phyloP scores from a whole-genome alignment of 1,139 yeast species.

The Saccharomyces hybrid region DNA sequence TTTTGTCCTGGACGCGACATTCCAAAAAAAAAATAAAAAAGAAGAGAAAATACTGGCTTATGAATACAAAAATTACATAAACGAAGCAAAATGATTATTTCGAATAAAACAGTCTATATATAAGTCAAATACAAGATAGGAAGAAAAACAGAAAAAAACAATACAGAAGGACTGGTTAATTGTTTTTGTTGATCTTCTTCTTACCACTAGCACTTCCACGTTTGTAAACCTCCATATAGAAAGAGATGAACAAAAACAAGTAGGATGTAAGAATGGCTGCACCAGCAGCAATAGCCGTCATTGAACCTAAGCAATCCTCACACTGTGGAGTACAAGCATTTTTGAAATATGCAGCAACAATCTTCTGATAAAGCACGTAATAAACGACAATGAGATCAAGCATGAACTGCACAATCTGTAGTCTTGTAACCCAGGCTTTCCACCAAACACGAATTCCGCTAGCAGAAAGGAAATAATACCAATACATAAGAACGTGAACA shows the following conservation, averaged over 20 bases:
- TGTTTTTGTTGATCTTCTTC: constrained; percentile 26
- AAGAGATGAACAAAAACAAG: constrained; percentile 63
- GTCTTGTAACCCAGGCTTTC: constrained; percentile 85
- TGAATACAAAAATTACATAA: not conserved
- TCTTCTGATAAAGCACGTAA: constrained; percentile 62
- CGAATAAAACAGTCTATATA: not conserved
- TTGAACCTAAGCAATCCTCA: constrained; percentile 70
- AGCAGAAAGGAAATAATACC: constrained; percentile 76
- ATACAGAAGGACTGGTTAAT: not conserved
- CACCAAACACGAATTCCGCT: constrained; percentile 85
- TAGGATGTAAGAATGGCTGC: constrained; percentile 68
- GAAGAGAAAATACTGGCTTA: not conserved
- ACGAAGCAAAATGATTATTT: not conserved
- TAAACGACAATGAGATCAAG: constrained; percentile 69
- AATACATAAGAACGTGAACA: constrained; percentile 79
- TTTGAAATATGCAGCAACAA: constrained; percentile 4
- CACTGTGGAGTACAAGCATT: constrained; percentile 43
- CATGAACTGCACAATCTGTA: constrained; percentile 71
- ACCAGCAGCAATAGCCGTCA: constrained; percentile 67
- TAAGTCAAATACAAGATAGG: not conserved
- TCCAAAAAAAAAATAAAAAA: not conserved
- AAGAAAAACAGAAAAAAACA: no score
- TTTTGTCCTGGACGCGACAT: not conserved
- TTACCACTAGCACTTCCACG: constrained; percentile 46
- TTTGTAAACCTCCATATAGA: constrained; percentile 68